Conservation (phyloP, 805 yeast species). For the Yamadazyma olivae region DNA sequence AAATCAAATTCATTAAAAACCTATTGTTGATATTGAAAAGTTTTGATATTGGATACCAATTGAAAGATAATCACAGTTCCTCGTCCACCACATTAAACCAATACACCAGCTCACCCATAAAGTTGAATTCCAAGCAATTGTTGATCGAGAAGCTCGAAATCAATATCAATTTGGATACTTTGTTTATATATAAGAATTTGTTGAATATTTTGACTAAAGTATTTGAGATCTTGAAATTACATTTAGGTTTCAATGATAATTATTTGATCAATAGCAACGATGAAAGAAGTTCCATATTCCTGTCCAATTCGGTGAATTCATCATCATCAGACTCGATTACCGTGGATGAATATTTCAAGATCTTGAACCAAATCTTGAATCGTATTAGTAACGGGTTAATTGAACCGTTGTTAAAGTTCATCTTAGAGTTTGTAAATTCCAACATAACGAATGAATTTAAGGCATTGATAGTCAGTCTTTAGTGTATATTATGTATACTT, state of each 20-base stretch:
- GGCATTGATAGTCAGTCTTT: slow-evolving; percentile 19
- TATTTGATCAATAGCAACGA: slow-evolving; percentile 1
- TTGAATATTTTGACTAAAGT: slow-evolving; percentile 27
- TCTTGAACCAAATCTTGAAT: slow-evolving; percentile 23
- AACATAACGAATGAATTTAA: slow-evolving; percentile 27
- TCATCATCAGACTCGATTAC: slow-evolving; percentile 20
- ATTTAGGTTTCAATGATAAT: slow-evolving; percentile 14
- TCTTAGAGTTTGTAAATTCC: slow-evolving; percentile 29
- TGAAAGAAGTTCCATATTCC: slow-evolving; percentile 36
- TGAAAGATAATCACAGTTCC: slow-evolving; percentile 4
- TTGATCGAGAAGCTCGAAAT: slow-evolving; percentile 43
- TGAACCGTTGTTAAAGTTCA: slow-evolving; percentile 34
- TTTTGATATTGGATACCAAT: slow-evolving; percentile 34
- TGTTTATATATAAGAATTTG: slow-evolving; percentile 36
- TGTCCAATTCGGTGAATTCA: slow-evolving; percentile 24
- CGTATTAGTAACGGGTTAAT: slow-evolving; percentile 33
- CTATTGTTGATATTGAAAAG: slow-evolving; percentile 31
- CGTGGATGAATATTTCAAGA: slow-evolving; percentile 30
- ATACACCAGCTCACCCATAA: slow-evolving; percentile 33
- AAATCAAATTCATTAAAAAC: slow-evolving; percentile 32
- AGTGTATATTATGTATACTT: too few relatives aligned
- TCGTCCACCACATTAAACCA: slow-evolving; percentile 12
- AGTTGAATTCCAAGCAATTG: slow-evolving; percentile 37
- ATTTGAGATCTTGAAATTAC: slow-evolving; percentile 23
- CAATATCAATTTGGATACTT: slow-evolving; percentile 36